A percentile compares a stretch with the other conserved stretches of the same genome.
phyloP scores from a whole-genome alignment of 441 rosid genomes.

The Mallotus repandus region DNA sequence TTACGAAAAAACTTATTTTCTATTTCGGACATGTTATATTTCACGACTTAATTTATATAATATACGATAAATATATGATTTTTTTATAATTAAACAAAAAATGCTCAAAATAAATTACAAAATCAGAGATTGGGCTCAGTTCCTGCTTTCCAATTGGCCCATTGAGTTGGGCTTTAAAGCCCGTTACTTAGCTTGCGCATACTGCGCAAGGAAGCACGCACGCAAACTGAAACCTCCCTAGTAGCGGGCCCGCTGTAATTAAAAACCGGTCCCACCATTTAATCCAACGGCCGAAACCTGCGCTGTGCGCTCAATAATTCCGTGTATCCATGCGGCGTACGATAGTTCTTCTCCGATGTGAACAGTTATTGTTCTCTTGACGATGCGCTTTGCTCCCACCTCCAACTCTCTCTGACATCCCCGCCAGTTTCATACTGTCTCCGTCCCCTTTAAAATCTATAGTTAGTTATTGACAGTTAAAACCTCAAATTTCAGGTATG shows the following conservation, averaged over 20 bases:
- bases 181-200: background rate
- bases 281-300: constrained; percentile 32
- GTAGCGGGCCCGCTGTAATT: background rate
- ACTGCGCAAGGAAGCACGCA: constrained; percentile 10
- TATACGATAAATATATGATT: too few species aligned
- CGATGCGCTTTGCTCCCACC: constrained; percentile 43
- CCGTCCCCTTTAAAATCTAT: constrained; percentile 4
- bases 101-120: too few species aligned
- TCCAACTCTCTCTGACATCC: constrained; percentile 4
- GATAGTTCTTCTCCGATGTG: constrained; percentile 30
- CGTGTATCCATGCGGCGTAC: constrained; percentile 27
- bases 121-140: background rate
- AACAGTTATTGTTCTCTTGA: constrained; percentile 35
- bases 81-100: too few species aligned
- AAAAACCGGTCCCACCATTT: background rate
- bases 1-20: too few species aligned
- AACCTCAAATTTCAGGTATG: background rate
- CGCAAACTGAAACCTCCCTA: background rate
- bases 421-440: constrained; percentile 30
- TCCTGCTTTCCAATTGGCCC: background rate
- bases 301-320: constrained; percentile 26
- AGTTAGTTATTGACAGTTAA: constrained; percentile 36
- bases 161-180: too few species aligned
- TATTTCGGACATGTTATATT: too few species aligned
- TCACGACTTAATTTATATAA: too few species aligned